Evolutionary conservation across 805 yeast genomes (phyloP).

Genomic region (Ogataea parapolymorpha): DNA sequence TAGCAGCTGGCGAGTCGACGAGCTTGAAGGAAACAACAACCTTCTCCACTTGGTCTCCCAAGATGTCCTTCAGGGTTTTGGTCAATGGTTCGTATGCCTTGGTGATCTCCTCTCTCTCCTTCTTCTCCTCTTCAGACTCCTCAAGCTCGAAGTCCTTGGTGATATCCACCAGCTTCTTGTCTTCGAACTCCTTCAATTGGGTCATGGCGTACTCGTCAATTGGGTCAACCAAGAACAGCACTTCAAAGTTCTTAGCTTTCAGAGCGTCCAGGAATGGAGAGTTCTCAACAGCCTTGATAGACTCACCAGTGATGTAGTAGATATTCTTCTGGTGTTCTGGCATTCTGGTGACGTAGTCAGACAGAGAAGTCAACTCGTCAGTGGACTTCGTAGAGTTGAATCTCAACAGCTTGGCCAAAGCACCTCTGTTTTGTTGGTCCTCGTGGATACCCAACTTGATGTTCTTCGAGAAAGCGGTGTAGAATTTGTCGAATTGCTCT

Average conservation of each 20-base stretch:
- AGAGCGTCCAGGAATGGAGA: constrained; percentile 99
- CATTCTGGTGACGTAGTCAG: constrained; percentile 99
- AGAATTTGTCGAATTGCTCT: constrained; percentile 98
- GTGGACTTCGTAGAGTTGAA: constrained; percentile 93
- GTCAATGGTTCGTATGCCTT: constrained; percentile 92
- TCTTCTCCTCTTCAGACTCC: constrained; percentile 98
- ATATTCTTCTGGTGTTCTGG: constrained; percentile 99
- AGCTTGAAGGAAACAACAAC: constrained; percentile 97
- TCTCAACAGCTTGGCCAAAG: constrained; percentile 94
- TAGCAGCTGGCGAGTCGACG: constrained; percentile 99
- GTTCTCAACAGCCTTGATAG: constrained; percentile 94
- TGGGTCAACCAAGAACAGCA: constrained; percentile 96
- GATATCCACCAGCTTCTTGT: constrained; percentile 97
- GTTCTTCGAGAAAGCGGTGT: constrained; percentile 97
- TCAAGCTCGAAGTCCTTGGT: constrained; percentile 98
- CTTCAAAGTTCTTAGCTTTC: constrained; percentile 98
- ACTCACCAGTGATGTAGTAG: constrained; percentile 99
- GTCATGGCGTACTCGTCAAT: constrained; percentile 99
- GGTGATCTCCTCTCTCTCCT: constrained; percentile 86
- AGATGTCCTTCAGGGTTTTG: constrained; percentile 91
- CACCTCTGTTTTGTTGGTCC: constrained; percentile 94
- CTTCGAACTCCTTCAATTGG: constrained; percentile 98
- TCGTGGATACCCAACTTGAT: constrained; percentile 98
- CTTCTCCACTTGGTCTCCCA: constrained; percentile 99
- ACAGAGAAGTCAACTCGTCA: constrained; percentile 90